Conservation (phyloP, 495 filamentous ascomycete species). For the Geoglossum glabrum region DNA sequence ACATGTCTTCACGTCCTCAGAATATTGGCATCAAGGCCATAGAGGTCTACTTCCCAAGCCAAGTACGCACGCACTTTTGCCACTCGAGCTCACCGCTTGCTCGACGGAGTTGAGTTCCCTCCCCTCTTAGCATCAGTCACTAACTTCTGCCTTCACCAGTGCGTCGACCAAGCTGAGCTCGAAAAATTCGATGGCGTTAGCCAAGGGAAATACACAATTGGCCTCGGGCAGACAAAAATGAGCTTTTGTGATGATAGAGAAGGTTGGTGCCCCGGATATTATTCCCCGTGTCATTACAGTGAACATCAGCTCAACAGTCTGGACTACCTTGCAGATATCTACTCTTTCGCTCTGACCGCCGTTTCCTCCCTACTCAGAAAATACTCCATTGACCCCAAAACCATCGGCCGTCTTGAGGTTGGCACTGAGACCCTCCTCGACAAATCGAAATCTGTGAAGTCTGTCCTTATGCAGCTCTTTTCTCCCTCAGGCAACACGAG, state of each 20-base stretch:
- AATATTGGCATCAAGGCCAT: slow-evolving; percentile 99
- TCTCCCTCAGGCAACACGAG: slow-evolving; percentile 68
- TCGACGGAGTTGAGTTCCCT: slow-evolving; percentile 2
- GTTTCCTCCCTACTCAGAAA: slow-evolving; percentile 77
- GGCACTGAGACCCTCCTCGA: slow-evolving; percentile 96
- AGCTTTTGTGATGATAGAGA: slow-evolving; percentile 98
- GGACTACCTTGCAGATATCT: slow-evolving; percentile 52
- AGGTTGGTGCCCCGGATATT: slow-evolving; percentile 34
- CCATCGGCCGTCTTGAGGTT: slow-evolving; percentile 86
- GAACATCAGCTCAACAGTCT: slow-evolving; percentile 2
- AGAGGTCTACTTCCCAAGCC: slow-evolving; percentile 93
- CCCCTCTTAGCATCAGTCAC: background rate
- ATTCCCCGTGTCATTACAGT: background rate
- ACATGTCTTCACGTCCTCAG: slow-evolving; percentile 73
- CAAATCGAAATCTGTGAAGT: slow-evolving; percentile 99
- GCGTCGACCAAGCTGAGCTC: slow-evolving; percentile 85
- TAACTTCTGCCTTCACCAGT: slow-evolving; percentile 32
- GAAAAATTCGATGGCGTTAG: slow-evolving; percentile 97
- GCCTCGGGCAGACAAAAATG: slow-evolving; percentile 98
- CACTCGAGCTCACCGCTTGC: slow-evolving; percentile 12
- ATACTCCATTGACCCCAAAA: slow-evolving; percentile 78
- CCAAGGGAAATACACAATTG: slow-evolving; percentile 94
- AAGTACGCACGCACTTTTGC: slow-evolving; percentile 34
- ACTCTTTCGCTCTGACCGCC: slow-evolving; percentile 83
- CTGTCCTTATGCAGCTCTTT: slow-evolving; percentile 97